Base-by-base conservation (phyloP, 306 rosid species). In the Hippophae tibetana region DNA sequence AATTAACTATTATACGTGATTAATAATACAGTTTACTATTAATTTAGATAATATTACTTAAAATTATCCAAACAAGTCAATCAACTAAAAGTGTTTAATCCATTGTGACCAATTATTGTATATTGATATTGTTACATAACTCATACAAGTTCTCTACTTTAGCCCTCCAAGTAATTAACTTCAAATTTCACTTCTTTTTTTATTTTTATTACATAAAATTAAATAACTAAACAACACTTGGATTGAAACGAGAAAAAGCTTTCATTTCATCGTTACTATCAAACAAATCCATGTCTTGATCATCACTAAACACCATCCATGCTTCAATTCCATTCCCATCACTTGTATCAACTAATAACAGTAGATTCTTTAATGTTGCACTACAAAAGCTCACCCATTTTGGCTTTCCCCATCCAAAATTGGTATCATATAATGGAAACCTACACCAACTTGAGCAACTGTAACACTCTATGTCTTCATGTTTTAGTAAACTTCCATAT, bases 391-490 rank as follows among this genome's bases (percentile, higher is more conserved):
- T 63, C 7, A 53, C 66, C 78, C 74, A 68, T 13, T 31, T 42
- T 8, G 78, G 78, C 40, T 54, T 58, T 53, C 67, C 74, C 74
- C 70, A 74, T 62, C 74, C 70, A 25, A 74, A 68, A 58, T 74
- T 63, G 9, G 62, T 25, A 1, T 68, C 70, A 26, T 68, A 68
- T 1, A 74, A 53, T 0, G 62, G 58, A 49, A 63, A 74, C 49
- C 63, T 65, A 54, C 47, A 59, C 59, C 58, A 59, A 52, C 65
- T 58, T 43, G 65, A 52, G 66, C 78, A 68, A 10, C 62, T 68
- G 12, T 47, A 66, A 8, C 13, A 47, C 26, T 57, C 70, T 9
- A 41, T 48, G 6, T 18, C 57, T 10, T 18, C 70, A 41, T 43
- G 23, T 10, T 8, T 66, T 9, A 43, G 56, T 49, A 42, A 51